These are phyloP conservation scores for Naganishia cerealis DNA, from an alignment of 1,284 basidiomycete genomes.

Conservation along the genomic window DNA sequence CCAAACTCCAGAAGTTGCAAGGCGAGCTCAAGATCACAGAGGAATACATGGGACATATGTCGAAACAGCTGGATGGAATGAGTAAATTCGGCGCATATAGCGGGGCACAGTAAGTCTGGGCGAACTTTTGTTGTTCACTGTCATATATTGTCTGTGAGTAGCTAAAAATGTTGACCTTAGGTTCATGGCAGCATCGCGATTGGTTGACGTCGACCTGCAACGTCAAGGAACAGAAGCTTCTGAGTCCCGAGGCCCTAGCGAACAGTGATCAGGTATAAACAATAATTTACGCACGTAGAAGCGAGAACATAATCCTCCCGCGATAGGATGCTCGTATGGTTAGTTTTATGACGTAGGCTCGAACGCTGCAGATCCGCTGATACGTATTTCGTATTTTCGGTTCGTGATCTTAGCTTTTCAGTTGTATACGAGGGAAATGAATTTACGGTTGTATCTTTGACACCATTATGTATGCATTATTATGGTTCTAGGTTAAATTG, in stretches of 20 bases:
- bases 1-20: slow-evolving; percentile 44
- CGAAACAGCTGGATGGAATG: slow-evolving; percentile 47
- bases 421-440: neutral
- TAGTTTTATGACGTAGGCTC: neutral
- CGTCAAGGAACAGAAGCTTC: slow-evolving; percentile 23
- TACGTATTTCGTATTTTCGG: neutral
- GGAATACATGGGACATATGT: slow-evolving; percentile 43
- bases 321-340: neutral
- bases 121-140: neutral
- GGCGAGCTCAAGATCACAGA: slow-evolving; percentile 48
- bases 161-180: slow-evolving; percentile 34
- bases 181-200: slow-evolving; percentile 53
- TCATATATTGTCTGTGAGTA: neutral
- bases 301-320: neutral
- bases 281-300: neutral
- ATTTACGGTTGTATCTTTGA: neutral
- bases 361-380: neutral
- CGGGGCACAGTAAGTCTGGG: slow-evolving; percentile 50
- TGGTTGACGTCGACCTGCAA: slow-evolving; percentile 49
- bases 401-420: neutral
- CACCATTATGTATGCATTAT: neutral
- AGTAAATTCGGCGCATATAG: slow-evolving; percentile 45
- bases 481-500: neutral
- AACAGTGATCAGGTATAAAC: neutral
- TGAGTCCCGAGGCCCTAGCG: neutral